Evolutionary conservation across 2,329 filamentous ascomycete genomes (phyloP), one percentile per base, ranked within the genome.

Genomic region (Fusarium oxysporum): DNA sequence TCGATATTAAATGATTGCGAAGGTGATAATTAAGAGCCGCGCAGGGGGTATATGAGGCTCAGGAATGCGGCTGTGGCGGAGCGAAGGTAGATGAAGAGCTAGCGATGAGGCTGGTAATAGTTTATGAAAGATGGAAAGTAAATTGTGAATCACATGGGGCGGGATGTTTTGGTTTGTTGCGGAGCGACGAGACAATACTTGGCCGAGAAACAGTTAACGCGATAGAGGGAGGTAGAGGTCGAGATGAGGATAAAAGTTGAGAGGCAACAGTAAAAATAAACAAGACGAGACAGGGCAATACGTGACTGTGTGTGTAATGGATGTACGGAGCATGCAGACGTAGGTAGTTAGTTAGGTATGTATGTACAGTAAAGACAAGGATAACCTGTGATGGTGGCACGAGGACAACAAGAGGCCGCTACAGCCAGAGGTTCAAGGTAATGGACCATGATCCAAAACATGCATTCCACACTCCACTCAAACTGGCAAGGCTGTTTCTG

Each of bases 81-180:
- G 69, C 58, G 61, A 50, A 62, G 38, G 53, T 30, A 67, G 54
- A 68, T 43, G 51, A 58, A 64, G 62, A 68, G 65, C 73, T 74
- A 57, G 44, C 55, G 65, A 74, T 41, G 62, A 65, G 59, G 65
- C 48, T 62, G 67, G 62, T 66, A 48, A 68, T 60, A 45, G 48
- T 37, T 33, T 54, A 63, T 62, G 50, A 48, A 55, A 43, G 50
- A 43, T 44, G 56, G 35, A 55, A 48, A 38, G 51, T 60, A 35
- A 62, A 65, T 68, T 57, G 56, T 74, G 59, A 74, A 76, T 77
- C 75, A 77, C 69, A 74, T 74, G 75, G 71, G 63, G 71, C 48
- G 70, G 65, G 70, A 71, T 73, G 68, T 71, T 73, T 70, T 69
- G 70, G 28, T 65, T 54, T 66, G 70, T 72, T 71, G 72, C 70